Evolutionary conservation across 2,329 filamentous ascomycete species (phyloP).

Genomic region (Stemphylium lycopersici): DNA sequence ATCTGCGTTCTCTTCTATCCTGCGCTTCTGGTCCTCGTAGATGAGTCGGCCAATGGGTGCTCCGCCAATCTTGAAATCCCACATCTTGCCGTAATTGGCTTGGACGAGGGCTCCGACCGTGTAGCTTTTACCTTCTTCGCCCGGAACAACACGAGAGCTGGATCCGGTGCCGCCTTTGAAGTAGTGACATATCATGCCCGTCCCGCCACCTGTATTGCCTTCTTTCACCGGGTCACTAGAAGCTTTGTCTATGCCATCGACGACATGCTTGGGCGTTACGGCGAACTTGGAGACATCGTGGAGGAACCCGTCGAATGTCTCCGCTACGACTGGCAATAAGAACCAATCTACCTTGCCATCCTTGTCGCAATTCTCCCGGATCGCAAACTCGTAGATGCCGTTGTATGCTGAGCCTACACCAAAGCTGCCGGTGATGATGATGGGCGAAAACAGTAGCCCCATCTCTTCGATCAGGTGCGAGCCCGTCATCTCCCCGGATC

Average conservation of each 20-base stretch:
- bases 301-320: conserved; percentile 68
- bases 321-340: conserved; percentile 63
- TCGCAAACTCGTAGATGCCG: conserved; percentile 63
- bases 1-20: conserved; percentile 35
- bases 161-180: conserved; percentile 72
- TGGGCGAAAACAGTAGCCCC: conserved; percentile 64
- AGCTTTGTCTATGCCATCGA: conserved; percentile 60
- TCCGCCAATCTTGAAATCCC: conserved; percentile 64
- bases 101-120: conserved; percentile 68
- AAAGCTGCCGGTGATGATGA: conserved; percentile 66
- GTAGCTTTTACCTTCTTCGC: conserved; percentile 50
- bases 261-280: conserved; percentile 61
- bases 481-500: conserved; percentile 67
- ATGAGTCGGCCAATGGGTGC: conserved; percentile 67
- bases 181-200: conserved; percentile 69
- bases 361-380: conserved; percentile 52
- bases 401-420: conserved; percentile 64
- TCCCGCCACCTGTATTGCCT: conserved; percentile 70
- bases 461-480: conserved; percentile 68
- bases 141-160: conserved; percentile 60
- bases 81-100: conserved; percentile 67
- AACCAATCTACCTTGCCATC: conserved; percentile 59
- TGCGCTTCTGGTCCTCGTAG: conserved; percentile 53
- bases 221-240: conserved; percentile 61
- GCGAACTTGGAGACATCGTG: conserved; percentile 64